Base-by-base conservation (phyloP, 805 yeast species). In the Starmerella scarabaei region DNA sequence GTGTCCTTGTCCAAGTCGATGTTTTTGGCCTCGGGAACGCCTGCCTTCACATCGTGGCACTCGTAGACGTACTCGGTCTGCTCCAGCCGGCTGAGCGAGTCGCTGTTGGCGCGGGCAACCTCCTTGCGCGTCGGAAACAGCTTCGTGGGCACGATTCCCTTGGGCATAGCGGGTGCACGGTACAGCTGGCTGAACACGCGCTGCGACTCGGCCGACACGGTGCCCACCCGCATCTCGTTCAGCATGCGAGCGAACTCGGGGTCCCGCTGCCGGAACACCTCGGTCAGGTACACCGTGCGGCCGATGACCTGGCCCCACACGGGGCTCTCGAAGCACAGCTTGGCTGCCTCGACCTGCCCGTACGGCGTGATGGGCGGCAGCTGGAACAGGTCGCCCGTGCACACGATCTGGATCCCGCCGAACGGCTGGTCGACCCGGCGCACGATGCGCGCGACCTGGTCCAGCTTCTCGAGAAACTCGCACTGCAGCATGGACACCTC, bases 401-500 rank as follows among this genome's bases (percentile, higher is more conserved):
- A 59, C 14, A 91, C 73, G 11, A 91, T 52, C 57, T 91, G 98
- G 35, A 91, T 77, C 0, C 97, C 97, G 5, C 98, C 98, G 65
- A 91, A 91, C 0, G 96, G 94, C 35, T 51, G 51, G 9, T 61
- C 54, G 20, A 58, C 63, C 29, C 77, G 67, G 4, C 81, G 59
- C 2, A 78, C 43, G 1, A 52, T 50, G 49, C 78, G 66, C 0
- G 88, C 96, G 26, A 86, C 59, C 15, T 57, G 63, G 44, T 82
- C 80, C 40, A 88, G 61, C 53, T 83, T 83, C 32, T 76, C 78
- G 44, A 88, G 71, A 35, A 83, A 63, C 1, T 54, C 62, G 0
- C 85, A 91, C 53, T 83, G 93, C 44, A 91, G 71, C 98, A 88
- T 88, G 0, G 96, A 84, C 4, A 91, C 71, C 60, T 88, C 98